Evolutionary conservation across 768 basidiomycete genomes (phyloP).

Genomic region (Boletales sp.): DNA sequence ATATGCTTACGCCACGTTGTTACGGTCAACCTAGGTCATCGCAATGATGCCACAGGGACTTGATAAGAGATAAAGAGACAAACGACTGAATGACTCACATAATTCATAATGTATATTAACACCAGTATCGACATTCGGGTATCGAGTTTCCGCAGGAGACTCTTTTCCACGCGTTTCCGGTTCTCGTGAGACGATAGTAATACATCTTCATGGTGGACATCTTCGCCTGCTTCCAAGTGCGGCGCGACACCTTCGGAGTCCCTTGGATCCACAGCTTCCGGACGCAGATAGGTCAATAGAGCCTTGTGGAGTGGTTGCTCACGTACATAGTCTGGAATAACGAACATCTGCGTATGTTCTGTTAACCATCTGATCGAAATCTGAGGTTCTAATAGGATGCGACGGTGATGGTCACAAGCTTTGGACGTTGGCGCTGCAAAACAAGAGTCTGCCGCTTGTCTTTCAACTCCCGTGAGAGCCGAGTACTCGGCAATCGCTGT

Average conservation of each 20-base stretch:
- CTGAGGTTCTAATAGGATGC: not conserved
- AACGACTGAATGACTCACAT: conserved; percentile 18
- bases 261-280: conserved; percentile 1
- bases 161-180: conserved; percentile 33
- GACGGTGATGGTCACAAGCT: no score
- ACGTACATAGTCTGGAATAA: conserved; percentile 16
- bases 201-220: not conserved
- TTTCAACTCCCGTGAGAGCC: no score
- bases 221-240: not conserved
- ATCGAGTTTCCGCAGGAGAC: conserved; percentile 36
- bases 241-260: not conserved
- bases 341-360: conserved; percentile 2
- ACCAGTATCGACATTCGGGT: conserved; percentile 34
- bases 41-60: not conserved
- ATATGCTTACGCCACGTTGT: conserved; percentile 56
- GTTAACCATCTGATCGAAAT: conserved; percentile 5
- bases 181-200: conserved; percentile 8
- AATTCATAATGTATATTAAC: conserved; percentile 35
- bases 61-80: not conserved
- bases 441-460: no score
- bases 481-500: no score
- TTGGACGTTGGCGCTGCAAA: no score
- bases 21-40: conserved; percentile 56
- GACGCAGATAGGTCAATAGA: not conserved
- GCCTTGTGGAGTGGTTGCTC: not conserved